phyloP scores from a whole-genome alignment of 441 rosid genomes.

The Mallotus japonicus region DNA sequence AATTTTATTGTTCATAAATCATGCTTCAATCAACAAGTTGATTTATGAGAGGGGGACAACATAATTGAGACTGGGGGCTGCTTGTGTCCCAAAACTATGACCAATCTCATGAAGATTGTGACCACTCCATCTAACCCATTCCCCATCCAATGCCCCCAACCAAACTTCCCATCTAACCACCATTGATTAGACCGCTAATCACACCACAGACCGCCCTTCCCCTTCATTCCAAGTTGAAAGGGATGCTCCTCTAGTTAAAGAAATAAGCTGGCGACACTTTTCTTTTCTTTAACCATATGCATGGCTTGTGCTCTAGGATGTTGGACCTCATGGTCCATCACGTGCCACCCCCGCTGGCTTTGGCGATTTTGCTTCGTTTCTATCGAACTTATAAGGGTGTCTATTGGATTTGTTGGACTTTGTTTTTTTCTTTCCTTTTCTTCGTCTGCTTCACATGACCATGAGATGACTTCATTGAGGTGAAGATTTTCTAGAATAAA shows the following conservation, averaged over 20 bases:
- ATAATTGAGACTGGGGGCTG: constrained; percentile 28
- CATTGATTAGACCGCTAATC: constrained; percentile 25
- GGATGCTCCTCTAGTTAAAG: too few species aligned
- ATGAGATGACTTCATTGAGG: too few species aligned
- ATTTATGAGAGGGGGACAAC: constrained; percentile 27
- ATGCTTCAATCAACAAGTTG: constrained; percentile 26
- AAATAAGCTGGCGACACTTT: too few species aligned
- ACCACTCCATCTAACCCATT: constrained; percentile 5
- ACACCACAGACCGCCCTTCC: not conserved
- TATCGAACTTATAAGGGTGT: too few species aligned
- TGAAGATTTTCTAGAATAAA: too few species aligned
- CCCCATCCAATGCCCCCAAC: not conserved
- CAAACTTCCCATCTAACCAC: not conserved
- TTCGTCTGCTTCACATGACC: too few species aligned
- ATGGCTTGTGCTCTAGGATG: too few species aligned
- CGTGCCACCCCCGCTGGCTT: constrained; percentile 19
- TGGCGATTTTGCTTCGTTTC: not conserved
- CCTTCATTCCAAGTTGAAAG: not conserved
- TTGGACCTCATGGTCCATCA: constrained; percentile 22
- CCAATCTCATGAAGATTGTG: constrained; percentile 26
- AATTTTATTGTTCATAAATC: constrained; percentile 21
- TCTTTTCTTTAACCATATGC: too few species aligned
- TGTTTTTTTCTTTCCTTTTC: too few species aligned
- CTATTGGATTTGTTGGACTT: too few species aligned
- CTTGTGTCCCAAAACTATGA: constrained; percentile 25